These are phyloP conservation scores for Trichophyton benhamiae DNA, from an alignment of 2,329 filamentous ascomycete species.

Conservation along the genomic window DNA sequence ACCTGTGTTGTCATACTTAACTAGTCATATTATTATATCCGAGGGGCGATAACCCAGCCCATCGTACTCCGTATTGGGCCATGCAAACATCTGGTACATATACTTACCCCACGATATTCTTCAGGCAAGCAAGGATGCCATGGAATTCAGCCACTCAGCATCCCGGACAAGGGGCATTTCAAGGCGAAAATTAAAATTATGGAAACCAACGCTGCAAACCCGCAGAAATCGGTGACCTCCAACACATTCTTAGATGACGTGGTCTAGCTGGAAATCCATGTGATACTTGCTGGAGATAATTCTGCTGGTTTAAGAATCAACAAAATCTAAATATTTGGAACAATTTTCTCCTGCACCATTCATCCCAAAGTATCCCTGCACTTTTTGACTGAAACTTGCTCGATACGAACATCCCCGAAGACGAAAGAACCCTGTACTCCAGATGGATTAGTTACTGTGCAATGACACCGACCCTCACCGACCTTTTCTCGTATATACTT, in stretches of 20 bases:
- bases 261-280: background rate
- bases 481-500: slow-evolving; percentile 2
- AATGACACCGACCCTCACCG: background rate
- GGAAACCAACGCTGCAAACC: background rate
- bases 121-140: background rate
- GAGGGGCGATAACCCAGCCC: background rate
- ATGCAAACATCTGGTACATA: background rate
- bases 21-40: background rate
- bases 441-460: background rate
- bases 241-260: background rate
- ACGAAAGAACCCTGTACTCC: background rate
- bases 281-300: background rate
- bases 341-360: background rate
- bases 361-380: background rate
- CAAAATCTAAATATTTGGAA: background rate
- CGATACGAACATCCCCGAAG: background rate
- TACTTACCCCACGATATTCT: slow-evolving; percentile 2
- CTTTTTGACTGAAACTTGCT: background rate
- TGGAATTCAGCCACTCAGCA: background rate
- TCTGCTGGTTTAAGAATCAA: background rate
- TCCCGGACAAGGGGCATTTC: background rate
- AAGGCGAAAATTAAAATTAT: background rate
- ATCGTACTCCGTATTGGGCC: background rate
- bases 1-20: background rate
- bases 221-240: background rate